Evolutionary conservation across 202 grass and related monocot species (phyloP).

Genomic region (Schoenoplectus triqueter): DNA sequence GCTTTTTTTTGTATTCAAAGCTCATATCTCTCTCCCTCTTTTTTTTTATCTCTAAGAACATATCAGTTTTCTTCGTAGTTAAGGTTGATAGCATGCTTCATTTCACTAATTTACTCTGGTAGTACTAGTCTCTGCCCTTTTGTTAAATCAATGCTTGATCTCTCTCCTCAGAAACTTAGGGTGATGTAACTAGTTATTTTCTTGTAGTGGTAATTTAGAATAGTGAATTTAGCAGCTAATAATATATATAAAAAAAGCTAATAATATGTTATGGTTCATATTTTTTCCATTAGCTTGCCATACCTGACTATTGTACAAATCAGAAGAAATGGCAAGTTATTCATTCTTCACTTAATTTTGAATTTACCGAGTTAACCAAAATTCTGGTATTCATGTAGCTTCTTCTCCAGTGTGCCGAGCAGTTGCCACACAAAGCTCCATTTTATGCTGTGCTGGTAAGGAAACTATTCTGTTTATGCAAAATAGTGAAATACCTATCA

Average conservation of each 20-base stretch:
- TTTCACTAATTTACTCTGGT: conserved; percentile 1
- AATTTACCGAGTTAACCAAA: conserved; percentile 30
- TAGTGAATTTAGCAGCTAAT: neutral
- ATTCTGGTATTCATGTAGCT: conserved; percentile 56
- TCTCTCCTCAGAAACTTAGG: neutral
- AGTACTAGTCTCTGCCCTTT: neutral
- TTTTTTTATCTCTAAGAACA: too few species aligned
- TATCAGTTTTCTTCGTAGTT: neutral
- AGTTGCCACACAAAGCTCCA: conserved; percentile 96
- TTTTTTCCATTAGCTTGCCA: neutral
- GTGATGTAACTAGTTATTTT: neutral
- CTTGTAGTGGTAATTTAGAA: neutral
- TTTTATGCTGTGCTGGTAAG: conserved; percentile 94
- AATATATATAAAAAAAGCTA: neutral
- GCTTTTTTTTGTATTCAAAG: conserved; percentile 1
- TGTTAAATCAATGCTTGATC: neutral
- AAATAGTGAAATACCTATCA: neutral
- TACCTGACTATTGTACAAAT: neutral
- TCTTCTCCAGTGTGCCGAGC: conserved; percentile 83
- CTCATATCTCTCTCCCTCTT: neutral
- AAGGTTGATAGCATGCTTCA: neutral
- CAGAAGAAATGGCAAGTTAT: conserved; percentile 13
- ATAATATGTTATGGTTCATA: neutral
- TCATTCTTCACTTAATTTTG: conserved; percentile 7
- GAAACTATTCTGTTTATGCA: neutral